phyloP scores from a whole-genome alignment of 257 asterid genomes.

The Lycium ferocissimum region DNA sequence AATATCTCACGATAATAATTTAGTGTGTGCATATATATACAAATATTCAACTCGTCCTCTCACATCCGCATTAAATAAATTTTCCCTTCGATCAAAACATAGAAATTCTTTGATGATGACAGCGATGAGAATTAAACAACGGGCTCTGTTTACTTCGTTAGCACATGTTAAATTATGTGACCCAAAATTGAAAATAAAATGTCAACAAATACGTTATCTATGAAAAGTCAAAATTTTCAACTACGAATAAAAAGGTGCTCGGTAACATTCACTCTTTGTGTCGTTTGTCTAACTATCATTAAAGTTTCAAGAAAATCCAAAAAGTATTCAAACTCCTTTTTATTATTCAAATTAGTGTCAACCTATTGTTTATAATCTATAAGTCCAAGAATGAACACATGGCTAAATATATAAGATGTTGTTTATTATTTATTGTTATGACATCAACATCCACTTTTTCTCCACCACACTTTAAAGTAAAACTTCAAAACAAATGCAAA shows the following conservation, averaged over 20 bases:
- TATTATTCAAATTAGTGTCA: not conserved
- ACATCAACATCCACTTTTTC: slow-evolving; percentile 1
- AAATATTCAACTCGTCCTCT: too few species aligned
- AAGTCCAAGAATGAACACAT: not conserved
- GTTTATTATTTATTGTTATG: not conserved
- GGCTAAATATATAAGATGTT: not conserved
- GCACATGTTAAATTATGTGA: too few species aligned
- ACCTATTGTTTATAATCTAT: not conserved
- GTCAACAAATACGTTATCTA: too few species aligned
- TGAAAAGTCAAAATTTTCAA: not conserved
- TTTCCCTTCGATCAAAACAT: too few species aligned
- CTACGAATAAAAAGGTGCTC: not conserved
- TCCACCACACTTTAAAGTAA: not conserved
- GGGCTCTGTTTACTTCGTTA: too few species aligned
- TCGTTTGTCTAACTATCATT: not conserved
- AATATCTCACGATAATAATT: too few species aligned
- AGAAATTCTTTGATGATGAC: too few species aligned
- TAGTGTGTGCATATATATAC: too few species aligned
- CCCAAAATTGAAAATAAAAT: too few species aligned
- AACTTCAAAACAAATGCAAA: slow-evolving; percentile 19
- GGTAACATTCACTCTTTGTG: not conserved
- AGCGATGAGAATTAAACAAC: too few species aligned
- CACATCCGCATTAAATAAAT: too few species aligned
- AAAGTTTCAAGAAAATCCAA: not conserved
- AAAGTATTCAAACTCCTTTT: not conserved